phyloP scores from a whole-genome alignment of 176 grass and related monocot species.

The Leersia perrieri region DNA sequence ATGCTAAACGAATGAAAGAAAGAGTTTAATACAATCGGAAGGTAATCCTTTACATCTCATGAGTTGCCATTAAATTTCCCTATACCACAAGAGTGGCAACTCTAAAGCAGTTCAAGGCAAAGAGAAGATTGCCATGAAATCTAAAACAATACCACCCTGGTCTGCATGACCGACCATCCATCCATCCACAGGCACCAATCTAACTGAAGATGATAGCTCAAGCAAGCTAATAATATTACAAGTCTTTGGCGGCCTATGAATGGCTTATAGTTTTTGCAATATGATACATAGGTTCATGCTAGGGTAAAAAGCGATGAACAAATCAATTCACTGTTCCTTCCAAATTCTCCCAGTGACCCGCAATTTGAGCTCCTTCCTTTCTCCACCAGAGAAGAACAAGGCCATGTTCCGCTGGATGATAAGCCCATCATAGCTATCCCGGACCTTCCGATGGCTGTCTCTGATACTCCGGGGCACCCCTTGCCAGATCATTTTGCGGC shows the following conservation, averaged over 20 bases:
- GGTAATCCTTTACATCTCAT: constrained; percentile 27
- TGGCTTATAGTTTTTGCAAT: constrained; percentile 3
- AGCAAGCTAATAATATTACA: constrained; percentile 1
- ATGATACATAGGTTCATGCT: background rate
- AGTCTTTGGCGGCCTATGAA: background rate
- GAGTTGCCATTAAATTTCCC: constrained; percentile 18
- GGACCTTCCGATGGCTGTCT: constrained; percentile 76
- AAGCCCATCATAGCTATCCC: constrained; percentile 85
- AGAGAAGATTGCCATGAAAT: constrained; percentile 19
- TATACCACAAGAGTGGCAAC: constrained; percentile 30
- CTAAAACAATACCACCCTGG: constrained; percentile 6
- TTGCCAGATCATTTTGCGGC: constrained; percentile 90
- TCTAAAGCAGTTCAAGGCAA: constrained; percentile 17
- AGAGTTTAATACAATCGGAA: background rate
- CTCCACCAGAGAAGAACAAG: constrained; percentile 83
- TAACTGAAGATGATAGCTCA: constrained; percentile 6
- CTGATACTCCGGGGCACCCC: constrained; percentile 85
- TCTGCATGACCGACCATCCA: constrained; percentile 7
- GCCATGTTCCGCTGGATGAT: constrained; percentile 96
- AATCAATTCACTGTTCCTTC: constrained; percentile 60
- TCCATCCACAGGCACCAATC: background rate
- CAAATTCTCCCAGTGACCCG: constrained; percentile 87
- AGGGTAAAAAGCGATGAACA: background rate
- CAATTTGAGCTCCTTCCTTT: constrained; percentile 87
- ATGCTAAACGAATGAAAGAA: background rate